phyloP scores from a whole-genome alignment of 768 basidiomycete genomes.

The Tulasnella sp. region DNA sequence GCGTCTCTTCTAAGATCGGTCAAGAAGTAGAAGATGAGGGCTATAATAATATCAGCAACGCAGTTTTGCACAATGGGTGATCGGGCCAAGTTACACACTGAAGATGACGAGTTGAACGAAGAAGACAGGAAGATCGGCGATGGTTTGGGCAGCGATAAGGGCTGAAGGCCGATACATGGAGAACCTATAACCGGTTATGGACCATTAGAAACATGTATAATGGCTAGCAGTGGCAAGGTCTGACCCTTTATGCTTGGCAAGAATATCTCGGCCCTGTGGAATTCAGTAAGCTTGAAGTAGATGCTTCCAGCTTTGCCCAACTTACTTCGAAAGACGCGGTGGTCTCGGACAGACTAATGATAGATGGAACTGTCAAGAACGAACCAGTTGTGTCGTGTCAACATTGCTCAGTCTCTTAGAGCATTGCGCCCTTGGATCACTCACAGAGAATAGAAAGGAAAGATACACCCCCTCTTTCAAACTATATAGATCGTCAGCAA shows the following conservation, averaged over 20 bases:
- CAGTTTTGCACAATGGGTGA: no score
- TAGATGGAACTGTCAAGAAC: no score
- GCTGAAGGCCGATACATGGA: conserved; percentile 33
- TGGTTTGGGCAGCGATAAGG: conserved; percentile 27
- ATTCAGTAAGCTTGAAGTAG: conserved; percentile 23
- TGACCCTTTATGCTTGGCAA: conserved; percentile 29
- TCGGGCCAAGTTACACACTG: no score
- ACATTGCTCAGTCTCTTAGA: no score
- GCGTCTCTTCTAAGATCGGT: conserved; percentile 26
- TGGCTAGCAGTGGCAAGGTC: no score
- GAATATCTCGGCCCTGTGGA: conserved; percentile 33
- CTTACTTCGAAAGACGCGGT: no score
- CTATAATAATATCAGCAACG: no score
- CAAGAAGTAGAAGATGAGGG: conserved; percentile 28
- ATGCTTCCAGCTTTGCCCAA: no score
- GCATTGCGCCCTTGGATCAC: background rate
- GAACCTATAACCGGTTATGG: conserved; percentile 21
- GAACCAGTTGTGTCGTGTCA: no score
- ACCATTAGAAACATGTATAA: no score
- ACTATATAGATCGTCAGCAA: conserved; percentile 28
- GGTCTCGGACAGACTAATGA: no score
- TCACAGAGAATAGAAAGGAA: conserved; percentile 27
- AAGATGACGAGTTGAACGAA: conserved; percentile 24
- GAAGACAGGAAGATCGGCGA: conserved; percentile 32
- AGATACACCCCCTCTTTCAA: conserved; percentile 33